A percentile compares a stretch with the other conserved stretches of the same genome.
These are phyloP conservation scores for Leccinum obscurum DNA, from an alignment of 768 basidiomycete genomes.

Conservation along the genomic window DNA sequence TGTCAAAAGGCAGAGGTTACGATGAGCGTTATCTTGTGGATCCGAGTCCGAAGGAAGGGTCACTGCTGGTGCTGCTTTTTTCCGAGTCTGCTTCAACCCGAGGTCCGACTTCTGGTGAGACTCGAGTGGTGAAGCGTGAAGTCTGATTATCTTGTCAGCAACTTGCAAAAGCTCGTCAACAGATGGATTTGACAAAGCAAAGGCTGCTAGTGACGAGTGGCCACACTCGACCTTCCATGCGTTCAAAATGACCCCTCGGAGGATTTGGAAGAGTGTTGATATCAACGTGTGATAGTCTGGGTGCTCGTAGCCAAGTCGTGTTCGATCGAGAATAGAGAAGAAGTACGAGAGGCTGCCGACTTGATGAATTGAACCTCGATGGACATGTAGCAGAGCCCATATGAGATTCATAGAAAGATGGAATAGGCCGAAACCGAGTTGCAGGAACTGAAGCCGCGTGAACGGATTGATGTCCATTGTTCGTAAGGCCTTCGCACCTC, in stretches of 20 bases:
- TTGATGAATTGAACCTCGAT: neutral
- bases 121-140: no score
- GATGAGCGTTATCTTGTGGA: neutral
- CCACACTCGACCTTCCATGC: constrained; percentile 33
- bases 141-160: neutral
- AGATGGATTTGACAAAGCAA: constrained; percentile 23
- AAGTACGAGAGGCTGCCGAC: constrained; percentile 1
- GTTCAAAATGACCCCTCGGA: constrained; percentile 34
- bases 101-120: neutral
- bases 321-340: constrained; percentile 24
- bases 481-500: neutral
- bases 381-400: constrained; percentile 7
- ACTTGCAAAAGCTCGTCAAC: neutral
- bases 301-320: constrained; percentile 29
- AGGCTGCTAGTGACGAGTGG: constrained; percentile 7
- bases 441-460: neutral
- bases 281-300: constrained; percentile 38
- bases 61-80: neutral
- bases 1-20: constrained; percentile 29
- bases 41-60: no score
- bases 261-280: constrained; percentile 26
- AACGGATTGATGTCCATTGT: neutral
- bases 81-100: neutral
- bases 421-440: constrained; percentile 26
- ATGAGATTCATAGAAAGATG: constrained; percentile 37